Base-by-base conservation (phyloP, 2,329 filamentous ascomycete species). In the Cercospora janseana region DNA sequence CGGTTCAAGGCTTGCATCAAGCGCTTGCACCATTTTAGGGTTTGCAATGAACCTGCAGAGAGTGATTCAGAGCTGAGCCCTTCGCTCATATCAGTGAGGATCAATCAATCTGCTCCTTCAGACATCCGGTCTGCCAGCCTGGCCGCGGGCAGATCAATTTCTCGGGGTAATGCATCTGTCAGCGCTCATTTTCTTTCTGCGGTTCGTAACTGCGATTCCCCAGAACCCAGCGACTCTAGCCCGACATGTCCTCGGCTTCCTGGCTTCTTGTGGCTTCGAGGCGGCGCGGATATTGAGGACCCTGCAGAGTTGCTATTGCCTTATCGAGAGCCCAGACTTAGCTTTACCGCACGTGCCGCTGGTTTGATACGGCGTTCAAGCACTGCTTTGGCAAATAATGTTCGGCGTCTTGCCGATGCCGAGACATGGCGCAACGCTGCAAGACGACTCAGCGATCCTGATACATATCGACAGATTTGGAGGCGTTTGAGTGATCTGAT, bases 401-500 rank as follows among this genome's bases (percentile, higher is more conserved):
- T 26, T 21, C 24, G 40, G n/a, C 20, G 23, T 20, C 40, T 43
- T 26, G 13, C 13, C 9, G 23, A 43, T 20, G n/a, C 13, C 15
- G 40, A 43, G 26, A 43, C 40, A 13, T 43, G 27, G 23, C 24
- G 40, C 18, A 43, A 31, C 31, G 40, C 23, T 10, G 28, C n/a
- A 16, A 43, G 40, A 28, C 40, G 40, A 3, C 26, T 43, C 40
- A 43, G 40, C 26, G 26, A 43, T 18, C 40, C 40, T 28, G 40
- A 24, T 18, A 43, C 40, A 20, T 43, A 43, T 26, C 24, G 15
- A 24, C 28, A 2, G 8, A 21, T 43, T 2, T 6, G 24, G 40
- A 43, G 27, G 20, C 26, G 26, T 12, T 26, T 43, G 9, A 16
- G 40, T 12, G 24, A 28, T 26, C 13, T 43, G 2, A 9, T 38